Evolutionary conservation across 1,139 yeast species (phyloP).

Genomic region (Pichia sp.): DNA sequence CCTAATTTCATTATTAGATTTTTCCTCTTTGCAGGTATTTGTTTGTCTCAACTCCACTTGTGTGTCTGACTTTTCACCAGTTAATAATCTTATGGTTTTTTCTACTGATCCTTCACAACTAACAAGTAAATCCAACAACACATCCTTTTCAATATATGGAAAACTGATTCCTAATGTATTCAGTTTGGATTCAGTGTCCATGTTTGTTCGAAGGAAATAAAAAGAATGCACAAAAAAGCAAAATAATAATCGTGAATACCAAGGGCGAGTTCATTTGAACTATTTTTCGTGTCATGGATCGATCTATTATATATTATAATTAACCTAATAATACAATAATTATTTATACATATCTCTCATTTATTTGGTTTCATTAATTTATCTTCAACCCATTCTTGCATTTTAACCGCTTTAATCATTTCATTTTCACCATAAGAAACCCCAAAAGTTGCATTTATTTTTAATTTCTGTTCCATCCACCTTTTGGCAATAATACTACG

Average conservation of each 20-base stretch:
- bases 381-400: slow-evolving; percentile 18
- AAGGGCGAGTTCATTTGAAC: no score
- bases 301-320: no score
- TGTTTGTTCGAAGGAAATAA: slow-evolving; percentile 1
- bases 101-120: slow-evolving; percentile 37
- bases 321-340: no score
- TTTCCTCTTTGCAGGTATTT: no score
- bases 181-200: slow-evolving; percentile 30
- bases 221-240: background rate
- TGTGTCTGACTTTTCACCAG: background rate
- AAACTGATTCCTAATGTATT: slow-evolving; percentile 21
- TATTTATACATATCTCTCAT: no score
- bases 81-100: slow-evolving; percentile 30
- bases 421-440: slow-evolving; percentile 63
- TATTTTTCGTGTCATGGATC: no score
- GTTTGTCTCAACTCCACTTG: no score
- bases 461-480: slow-evolving; percentile 46
- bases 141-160: slow-evolving; percentile 30
- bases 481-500: slow-evolving; percentile 57
- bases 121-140: slow-evolving; percentile 34
- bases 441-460: slow-evolving; percentile 37
- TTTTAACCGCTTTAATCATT: slow-evolving; percentile 30
- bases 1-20: background rate
- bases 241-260: background rate
- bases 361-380: slow-evolving; percentile 3